A percentile compares a stretch with the other conserved stretches of the same genome.
Evolutionary conservation across 1,284 basidiomycete genomes (phyloP).

Genomic region (Porogramme epimiltina): DNA sequence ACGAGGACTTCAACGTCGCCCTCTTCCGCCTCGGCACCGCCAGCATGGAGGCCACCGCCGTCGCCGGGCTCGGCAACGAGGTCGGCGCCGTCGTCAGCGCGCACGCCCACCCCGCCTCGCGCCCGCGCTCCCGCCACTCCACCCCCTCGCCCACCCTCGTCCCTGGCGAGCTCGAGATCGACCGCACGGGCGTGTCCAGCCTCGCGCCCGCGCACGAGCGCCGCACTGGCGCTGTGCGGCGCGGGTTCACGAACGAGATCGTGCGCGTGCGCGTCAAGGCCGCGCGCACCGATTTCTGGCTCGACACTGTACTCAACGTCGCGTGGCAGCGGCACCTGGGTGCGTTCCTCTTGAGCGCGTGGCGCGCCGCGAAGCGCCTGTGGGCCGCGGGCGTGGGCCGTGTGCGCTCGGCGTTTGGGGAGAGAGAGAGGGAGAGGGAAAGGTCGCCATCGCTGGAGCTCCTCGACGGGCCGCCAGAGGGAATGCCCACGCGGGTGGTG

Average conservation of each 20-base stretch:
- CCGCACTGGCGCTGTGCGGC: conserved; percentile 18
- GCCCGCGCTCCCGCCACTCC: conserved; percentile 10
- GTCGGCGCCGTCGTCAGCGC: conserved; percentile 53
- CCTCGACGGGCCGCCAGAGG: not conserved
- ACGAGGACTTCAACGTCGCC: conserved; percentile 75
- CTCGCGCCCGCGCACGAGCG: conserved; percentile 33
- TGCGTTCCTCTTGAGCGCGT: conserved; percentile 36
- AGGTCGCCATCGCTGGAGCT: not conserved
- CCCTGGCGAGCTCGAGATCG: conserved; percentile 42
- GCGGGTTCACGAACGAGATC: conserved; percentile 41
- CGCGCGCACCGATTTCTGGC: conserved; percentile 40
- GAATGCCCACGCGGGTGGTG: not conserved
- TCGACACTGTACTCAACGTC: conserved; percentile 36
- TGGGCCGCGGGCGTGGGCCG: conserved; percentile 31
- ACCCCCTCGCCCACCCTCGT: conserved; percentile 26
- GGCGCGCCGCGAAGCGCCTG: conserved; percentile 41
- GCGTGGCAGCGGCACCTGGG: conserved; percentile 50
- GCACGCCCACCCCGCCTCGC: not conserved
- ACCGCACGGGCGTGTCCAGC: conserved; percentile 41
- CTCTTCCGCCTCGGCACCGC: conserved; percentile 72
- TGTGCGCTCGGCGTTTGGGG: conserved; percentile 16
- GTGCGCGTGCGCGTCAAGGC: conserved; percentile 36
- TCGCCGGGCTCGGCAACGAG: conserved; percentile 74
- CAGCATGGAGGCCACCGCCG: conserved; percentile 70
- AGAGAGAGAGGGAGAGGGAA: conserved; percentile 8